Evolutionary conservation across 257 asterid genomes (phyloP).

Genomic region (Nicotiana benthamiana): DNA sequence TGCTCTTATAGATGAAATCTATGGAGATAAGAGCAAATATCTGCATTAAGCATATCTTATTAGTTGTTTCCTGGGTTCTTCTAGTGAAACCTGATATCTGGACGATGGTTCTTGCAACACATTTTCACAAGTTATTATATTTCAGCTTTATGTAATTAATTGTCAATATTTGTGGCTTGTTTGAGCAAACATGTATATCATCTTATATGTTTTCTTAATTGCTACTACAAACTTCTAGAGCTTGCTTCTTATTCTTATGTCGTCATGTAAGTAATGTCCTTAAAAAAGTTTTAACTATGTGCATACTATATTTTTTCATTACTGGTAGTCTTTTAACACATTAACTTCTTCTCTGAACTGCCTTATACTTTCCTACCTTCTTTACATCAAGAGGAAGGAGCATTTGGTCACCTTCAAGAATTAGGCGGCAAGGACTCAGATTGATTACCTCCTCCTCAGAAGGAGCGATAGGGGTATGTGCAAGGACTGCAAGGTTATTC

Average conservation of each 20-base stretch:
- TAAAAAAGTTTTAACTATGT: background rate
- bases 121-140: background rate
- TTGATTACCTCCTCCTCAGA: too few relatives aligned
- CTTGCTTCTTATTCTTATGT: background rate
- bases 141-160: background rate
- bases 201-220: conserved; percentile 2
- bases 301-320: background rate
- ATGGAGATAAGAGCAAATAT: background rate
- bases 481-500: too few relatives aligned
- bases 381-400: too few relatives aligned
- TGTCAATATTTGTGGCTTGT: background rate
- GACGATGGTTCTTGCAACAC: background rate
- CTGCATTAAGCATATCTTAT: background rate
- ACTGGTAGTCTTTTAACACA: background rate
- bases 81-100: background rate
- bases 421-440: too few relatives aligned
- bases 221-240: background rate
- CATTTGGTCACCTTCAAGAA: too few relatives aligned
- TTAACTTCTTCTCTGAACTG: background rate
- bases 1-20: background rate
- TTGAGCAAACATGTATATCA: background rate
- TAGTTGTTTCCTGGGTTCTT: background rate
- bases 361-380: background rate
- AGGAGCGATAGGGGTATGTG: too few relatives aligned
- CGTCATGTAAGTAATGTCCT: background rate